These are phyloP conservation scores for Saitoella complicata DNA, from an alignment of 805 yeast genomes.

Conservation along the genomic window DNA sequence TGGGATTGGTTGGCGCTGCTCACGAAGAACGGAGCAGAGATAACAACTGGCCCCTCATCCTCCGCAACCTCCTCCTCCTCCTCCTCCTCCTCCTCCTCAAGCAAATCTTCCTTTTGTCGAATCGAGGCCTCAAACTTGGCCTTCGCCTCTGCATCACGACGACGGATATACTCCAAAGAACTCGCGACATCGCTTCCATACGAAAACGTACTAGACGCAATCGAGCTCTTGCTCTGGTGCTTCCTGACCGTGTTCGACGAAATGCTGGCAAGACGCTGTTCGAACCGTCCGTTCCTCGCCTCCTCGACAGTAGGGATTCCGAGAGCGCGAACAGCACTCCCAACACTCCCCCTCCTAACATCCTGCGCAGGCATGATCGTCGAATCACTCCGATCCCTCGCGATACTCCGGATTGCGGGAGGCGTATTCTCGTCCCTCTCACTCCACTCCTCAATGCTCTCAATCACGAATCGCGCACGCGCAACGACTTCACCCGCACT, in stretches of 20 bases:
- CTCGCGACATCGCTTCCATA: too few species aligned
- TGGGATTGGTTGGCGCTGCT: background rate
- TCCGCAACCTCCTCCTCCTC: too few species aligned
- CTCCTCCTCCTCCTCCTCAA: too few species aligned
- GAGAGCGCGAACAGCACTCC: background rate
- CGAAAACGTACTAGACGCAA: too few species aligned
- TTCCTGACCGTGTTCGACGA: background rate
- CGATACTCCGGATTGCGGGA: conserved; percentile 2
- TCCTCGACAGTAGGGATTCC: background rate
- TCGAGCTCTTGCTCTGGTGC: background rate
- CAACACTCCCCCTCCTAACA: too few species aligned
- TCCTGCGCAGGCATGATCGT: background rate
- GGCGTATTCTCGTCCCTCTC: conserved; percentile 7
- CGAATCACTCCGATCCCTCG: background rate
- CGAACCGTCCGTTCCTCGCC: background rate
- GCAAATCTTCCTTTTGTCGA: too few species aligned
- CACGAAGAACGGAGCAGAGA: background rate
- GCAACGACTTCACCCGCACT: conserved; percentile 22
- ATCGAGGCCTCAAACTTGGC: too few species aligned
- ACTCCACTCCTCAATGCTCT: conserved; percentile 18
- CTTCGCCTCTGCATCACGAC: too few species aligned
- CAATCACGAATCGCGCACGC: conserved; percentile 15
- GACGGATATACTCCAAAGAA: too few species aligned
- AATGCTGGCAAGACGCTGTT: background rate
- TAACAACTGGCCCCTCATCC: background rate